Evolutionary conservation across 768 basidiomycete genomes (phyloP).

Genomic region (Lyophyllum decastes): DNA sequence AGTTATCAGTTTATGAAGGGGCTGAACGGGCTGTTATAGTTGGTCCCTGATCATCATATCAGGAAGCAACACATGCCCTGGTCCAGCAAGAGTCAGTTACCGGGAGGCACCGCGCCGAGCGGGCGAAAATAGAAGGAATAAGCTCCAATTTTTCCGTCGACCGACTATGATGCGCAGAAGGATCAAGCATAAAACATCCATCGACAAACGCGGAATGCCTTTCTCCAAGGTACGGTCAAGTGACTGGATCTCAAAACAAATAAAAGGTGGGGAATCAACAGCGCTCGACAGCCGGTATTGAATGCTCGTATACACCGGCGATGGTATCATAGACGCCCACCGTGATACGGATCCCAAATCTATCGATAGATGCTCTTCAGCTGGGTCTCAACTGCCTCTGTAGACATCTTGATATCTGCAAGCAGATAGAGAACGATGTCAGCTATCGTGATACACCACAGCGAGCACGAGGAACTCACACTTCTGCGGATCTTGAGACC

Average conservation of each 20-base stretch:
- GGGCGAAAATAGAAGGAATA: not conserved
- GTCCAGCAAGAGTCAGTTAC: not conserved
- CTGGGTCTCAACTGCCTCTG: conserved; percentile 73
- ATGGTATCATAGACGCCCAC: not conserved
- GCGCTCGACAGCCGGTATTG: not conserved
- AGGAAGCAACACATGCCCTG: not conserved
- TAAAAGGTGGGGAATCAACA: not conserved
- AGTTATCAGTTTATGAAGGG: too few species aligned
- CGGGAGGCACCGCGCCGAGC: not conserved
- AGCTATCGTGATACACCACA: conserved; percentile 2
- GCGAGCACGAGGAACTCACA: conserved; percentile 44
- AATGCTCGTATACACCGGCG: not conserved
- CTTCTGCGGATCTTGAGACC: conserved; percentile 62
- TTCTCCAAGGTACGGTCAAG: not conserved
- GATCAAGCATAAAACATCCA: not conserved
- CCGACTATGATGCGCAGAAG: not conserved
- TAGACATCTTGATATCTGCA: conserved; percentile 76
- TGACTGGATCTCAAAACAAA: not conserved
- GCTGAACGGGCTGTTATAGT: not conserved
- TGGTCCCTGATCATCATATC: not conserved
- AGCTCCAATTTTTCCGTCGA: not conserved
- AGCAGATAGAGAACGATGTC: conserved; percentile 9
- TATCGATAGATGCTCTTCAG: conserved; percentile 62
- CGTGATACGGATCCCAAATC: not conserved
- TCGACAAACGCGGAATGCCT: not conserved